Evolutionary conservation across 176 grass and related monocot genomes (phyloP), one percentile per base, ranked within the genome.

Genomic region (Ampelocalamus luodianensis): DNA sequence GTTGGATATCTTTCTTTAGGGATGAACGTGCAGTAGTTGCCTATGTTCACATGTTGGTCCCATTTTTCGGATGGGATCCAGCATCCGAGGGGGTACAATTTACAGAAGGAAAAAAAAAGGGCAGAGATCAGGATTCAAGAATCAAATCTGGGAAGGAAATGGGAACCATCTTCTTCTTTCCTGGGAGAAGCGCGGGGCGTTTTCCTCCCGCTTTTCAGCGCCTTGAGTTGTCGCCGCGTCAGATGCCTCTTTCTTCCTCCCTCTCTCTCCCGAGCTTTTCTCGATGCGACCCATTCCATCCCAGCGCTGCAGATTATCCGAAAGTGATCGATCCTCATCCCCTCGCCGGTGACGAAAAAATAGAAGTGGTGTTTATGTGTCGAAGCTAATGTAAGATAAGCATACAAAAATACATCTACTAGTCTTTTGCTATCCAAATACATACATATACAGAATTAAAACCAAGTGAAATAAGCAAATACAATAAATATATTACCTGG

Each of bases 211-310:
- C 12, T 61, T 84, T 32, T 40, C 68, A 6, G 42, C 69, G 53
- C 71, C 51, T n/a, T 85, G 77, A 89, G 82, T 63, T 77, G 82
- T 85, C 71, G 83, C 88, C 71, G 82, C 83, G 88, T 89, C 83
- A 81, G 68, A 80, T 6, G 15, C 69, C 82, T 59, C 60, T 27
- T 40, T 12, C 18, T 26, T 2, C 15, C 5, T 0, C 4, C 8
- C 44, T 53, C 50, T 17, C 12, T 17, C 11, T n/a, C 5, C 9
- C 22, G 4, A 9, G 18, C 14, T 65, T 38, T 71, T 44, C 24
- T 42, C 23, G 77, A 55, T 81, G 71, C 71, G 14, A 29, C 76
- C 77, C 27, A 40, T n/a, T 4, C 68, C 39, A 40, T 11, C 39
- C 39, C 39, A 6, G 39, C 5, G 23, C 4, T 26, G 83, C 53